Evolutionary conservation across 169 alveolate genomes (phyloP).

Genomic region (Plasmodium knowlesi): DNA sequence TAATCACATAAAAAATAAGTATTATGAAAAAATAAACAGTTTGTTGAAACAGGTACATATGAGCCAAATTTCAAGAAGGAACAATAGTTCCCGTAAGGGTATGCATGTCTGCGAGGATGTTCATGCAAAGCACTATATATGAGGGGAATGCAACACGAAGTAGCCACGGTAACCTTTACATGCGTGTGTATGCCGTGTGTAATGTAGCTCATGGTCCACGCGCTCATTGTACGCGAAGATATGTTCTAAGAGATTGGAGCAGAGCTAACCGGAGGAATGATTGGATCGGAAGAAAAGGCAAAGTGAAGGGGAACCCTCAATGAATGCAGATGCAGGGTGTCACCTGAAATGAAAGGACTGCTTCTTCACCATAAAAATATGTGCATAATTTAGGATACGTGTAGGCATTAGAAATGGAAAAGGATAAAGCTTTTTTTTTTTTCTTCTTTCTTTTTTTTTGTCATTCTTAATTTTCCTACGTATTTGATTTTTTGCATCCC

Average conservation of each 20-base stretch:
- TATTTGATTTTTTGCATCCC: not conserved
- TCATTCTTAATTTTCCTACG: not conserved
- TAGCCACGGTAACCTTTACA: not conserved
- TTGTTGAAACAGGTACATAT: constrained; percentile 35
- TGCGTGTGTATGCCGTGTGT: not conserved
- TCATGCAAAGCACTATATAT: not conserved
- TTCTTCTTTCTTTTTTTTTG: not conserved
- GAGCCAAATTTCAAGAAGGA: constrained; percentile 47
- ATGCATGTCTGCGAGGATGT: not conserved
- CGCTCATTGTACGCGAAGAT: not conserved
- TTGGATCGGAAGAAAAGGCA: not conserved
- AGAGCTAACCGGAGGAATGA: not conserved
- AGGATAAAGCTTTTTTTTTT: not conserved
- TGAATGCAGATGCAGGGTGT: not conserved
- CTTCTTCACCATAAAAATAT: not conserved
- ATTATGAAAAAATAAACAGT: constrained; percentile 46
- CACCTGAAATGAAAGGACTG: not conserved
- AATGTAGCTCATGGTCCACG: not conserved
- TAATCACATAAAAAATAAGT: constrained; percentile 20
- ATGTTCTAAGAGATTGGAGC: not conserved
- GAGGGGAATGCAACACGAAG: not conserved
- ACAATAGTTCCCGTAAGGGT: not conserved
- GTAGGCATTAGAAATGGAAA: not conserved
- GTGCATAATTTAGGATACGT: not conserved
- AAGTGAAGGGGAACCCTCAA: not conserved